Conservation (phyloP, 2,329 filamentous ascomycete genomes). For the Fusarium virguliforme region DNA sequence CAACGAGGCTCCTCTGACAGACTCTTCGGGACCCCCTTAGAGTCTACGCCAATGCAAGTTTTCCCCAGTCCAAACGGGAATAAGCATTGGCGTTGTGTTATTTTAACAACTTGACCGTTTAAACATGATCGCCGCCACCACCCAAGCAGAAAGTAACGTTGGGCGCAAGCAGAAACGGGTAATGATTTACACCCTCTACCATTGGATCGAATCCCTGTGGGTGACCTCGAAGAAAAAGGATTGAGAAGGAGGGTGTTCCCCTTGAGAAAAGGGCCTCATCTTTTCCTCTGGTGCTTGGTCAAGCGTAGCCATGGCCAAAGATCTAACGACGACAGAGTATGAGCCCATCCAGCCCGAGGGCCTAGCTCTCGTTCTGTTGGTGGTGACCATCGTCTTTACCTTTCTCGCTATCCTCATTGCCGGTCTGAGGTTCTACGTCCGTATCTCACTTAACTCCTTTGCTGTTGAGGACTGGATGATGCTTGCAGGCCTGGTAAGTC, state of each 20-base stretch:
- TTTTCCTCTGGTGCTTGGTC: background rate
- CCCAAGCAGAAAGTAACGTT: background rate
- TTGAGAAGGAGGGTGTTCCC: slow-evolving; percentile 3
- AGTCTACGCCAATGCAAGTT: background rate
- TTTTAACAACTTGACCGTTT: background rate
- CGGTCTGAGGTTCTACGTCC: slow-evolving; percentile 3
- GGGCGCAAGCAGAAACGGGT: background rate
- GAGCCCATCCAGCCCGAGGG: slow-evolving; percentile 40
- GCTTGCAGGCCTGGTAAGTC: slow-evolving; percentile 6
- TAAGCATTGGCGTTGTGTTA: background rate
- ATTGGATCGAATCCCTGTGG: slow-evolving; percentile 5
- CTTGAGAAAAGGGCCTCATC: no score
- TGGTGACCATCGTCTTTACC: slow-evolving; percentile 33
- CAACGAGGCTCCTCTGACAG: background rate
- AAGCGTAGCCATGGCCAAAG: slow-evolving; percentile 33
- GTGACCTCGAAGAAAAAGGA: slow-evolving; percentile 6
- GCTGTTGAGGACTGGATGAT: slow-evolving; percentile 11
- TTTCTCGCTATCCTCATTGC: slow-evolving; percentile 28
- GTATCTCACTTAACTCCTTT: background rate
- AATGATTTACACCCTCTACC: slow-evolving; percentile 9
- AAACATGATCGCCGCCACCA: background rate
- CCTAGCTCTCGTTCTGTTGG: slow-evolving; percentile 29
- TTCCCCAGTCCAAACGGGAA: slow-evolving; percentile 8
- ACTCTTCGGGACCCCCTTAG: background rate
- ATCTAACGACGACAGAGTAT: slow-evolving; percentile 34